Conservation (phyloP, 164 flowering plant species). For the Chloranthus sessilifolius region DNA sequence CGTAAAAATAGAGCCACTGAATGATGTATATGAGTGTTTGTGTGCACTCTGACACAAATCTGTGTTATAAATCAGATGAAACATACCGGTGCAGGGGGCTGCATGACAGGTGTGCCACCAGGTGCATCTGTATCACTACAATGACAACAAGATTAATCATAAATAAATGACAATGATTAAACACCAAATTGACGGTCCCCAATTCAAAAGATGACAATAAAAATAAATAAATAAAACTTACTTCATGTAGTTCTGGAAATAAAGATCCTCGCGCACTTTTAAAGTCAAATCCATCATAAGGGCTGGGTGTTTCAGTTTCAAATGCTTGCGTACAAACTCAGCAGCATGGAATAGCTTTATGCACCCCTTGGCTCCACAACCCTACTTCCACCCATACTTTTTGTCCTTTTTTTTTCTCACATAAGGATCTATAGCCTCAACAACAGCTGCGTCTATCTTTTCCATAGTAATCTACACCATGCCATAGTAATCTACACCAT, state of each 20-base stretch:
- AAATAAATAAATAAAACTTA: too few relatives aligned
- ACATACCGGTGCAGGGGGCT: too few relatives aligned
- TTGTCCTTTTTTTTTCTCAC: constrained; percentile 97
- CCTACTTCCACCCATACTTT: constrained; percentile 99
- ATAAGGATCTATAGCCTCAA: constrained; percentile 78
- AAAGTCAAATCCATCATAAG: constrained; percentile 79
- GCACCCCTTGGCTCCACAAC: constrained; percentile 99
- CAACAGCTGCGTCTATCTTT: constrained; percentile 85
- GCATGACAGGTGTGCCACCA: too few relatives aligned
- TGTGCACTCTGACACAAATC: too few relatives aligned
- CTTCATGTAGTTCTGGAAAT: constrained; percentile 95
- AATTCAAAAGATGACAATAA: too few relatives aligned
- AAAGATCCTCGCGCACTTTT: constrained; percentile 90
- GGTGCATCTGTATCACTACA: too few relatives aligned
- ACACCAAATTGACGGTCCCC: too few relatives aligned
- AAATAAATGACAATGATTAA: too few relatives aligned
- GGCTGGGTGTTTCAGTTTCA: constrained; percentile 87
- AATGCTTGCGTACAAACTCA: constrained; percentile 95
- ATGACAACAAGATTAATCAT: too few relatives aligned
- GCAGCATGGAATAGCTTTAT: constrained; percentile 98
- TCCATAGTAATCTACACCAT: constrained; percentile 80
- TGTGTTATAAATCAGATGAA: too few relatives aligned
- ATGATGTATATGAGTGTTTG: too few relatives aligned
- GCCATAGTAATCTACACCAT: constrained; percentile 96
- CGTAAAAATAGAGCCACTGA: too few relatives aligned